Conservation (phyloP, 2,329 filamentous ascomycete species). For the Colletotrichum euphorbiae region DNA sequence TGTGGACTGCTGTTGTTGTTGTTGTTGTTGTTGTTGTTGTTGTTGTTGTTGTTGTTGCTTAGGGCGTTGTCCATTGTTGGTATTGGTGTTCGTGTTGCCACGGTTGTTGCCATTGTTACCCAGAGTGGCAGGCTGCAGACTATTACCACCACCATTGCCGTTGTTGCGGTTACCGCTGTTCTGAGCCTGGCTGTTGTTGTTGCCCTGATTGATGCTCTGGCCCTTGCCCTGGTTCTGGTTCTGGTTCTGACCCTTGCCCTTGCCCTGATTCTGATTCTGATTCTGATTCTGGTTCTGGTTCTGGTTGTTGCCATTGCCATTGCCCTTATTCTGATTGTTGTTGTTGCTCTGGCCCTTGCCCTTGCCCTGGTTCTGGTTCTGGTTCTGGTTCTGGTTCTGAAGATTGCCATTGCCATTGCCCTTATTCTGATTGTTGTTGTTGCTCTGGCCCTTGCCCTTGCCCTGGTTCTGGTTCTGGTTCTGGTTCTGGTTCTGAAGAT, state of each 20-base stretch:
- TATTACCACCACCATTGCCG: neutral
- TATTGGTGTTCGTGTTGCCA: neutral
- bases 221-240: neutral
- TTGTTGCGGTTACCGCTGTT: conserved; percentile 1
- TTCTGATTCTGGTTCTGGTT: too few species aligned
- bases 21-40: too few species aligned
- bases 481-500: too few species aligned
- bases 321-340: too few species aligned
- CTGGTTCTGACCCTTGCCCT: too few species aligned
- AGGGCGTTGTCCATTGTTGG: too few species aligned
- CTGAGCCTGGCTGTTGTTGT: neutral
- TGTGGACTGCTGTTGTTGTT: conserved; percentile 11
- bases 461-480: too few species aligned
- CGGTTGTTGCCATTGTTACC: conserved; percentile 7
- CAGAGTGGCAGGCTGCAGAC: conserved; percentile 7
- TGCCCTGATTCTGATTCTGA: too few species aligned
- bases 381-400: neutral
- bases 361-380: conserved; percentile 15
- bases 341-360: too few species aligned
- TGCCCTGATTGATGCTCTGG: neutral
- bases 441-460: too few species aligned
- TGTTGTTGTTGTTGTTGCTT: too few species aligned
- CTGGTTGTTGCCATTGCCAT: too few species aligned
- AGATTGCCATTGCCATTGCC: neutral
- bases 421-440: neutral